phyloP scores from a whole-genome alignment of 176 grass and related monocot species.

The Musa schizocarpa region DNA sequence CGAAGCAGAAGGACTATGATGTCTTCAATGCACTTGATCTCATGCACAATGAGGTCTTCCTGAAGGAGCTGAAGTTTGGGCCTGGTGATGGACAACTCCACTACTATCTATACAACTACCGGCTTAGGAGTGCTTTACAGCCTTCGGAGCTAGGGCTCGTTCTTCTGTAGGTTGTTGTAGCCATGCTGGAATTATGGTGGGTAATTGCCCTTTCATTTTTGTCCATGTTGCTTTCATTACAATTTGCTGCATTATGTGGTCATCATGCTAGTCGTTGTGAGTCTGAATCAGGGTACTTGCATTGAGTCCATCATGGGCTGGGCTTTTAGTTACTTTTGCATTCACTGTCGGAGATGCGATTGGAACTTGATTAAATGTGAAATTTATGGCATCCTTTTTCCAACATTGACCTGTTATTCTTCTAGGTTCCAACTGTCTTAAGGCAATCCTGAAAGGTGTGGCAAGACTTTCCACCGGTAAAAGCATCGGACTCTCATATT shows the following conservation, averaged over 20 bases:
- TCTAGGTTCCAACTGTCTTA: neutral
- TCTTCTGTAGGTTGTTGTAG: slow-evolving; percentile 51
- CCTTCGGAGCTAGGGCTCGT: slow-evolving; percentile 86
- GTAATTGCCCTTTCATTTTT: slow-evolving; percentile 16
- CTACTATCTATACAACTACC: slow-evolving; percentile 97
- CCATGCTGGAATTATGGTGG: neutral
- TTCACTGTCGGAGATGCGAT: neutral
- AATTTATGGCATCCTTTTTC: too few species aligned
- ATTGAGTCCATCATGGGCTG: neutral
- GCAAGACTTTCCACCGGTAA: neutral
- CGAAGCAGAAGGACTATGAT: slow-evolving; percentile 85
- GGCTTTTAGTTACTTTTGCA: neutral
- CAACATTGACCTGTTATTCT: neutral
- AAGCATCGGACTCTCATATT: neutral
- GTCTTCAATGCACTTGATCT: slow-evolving; percentile 97
- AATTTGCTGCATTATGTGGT: neutral
- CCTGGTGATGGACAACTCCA: slow-evolving; percentile 95
- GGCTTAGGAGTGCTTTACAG: slow-evolving; percentile 53
- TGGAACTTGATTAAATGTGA: neutral
- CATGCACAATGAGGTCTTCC: slow-evolving; percentile 85
- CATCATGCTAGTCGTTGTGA: neutral
- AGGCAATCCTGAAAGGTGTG: neutral
- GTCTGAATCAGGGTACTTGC: neutral
- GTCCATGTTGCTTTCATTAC: neutral
- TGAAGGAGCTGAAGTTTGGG: slow-evolving; percentile 95